Evolutionary conservation across 176 grass and related monocot genomes (phyloP).

Genomic region (Bothriochloa decipiens): DNA sequence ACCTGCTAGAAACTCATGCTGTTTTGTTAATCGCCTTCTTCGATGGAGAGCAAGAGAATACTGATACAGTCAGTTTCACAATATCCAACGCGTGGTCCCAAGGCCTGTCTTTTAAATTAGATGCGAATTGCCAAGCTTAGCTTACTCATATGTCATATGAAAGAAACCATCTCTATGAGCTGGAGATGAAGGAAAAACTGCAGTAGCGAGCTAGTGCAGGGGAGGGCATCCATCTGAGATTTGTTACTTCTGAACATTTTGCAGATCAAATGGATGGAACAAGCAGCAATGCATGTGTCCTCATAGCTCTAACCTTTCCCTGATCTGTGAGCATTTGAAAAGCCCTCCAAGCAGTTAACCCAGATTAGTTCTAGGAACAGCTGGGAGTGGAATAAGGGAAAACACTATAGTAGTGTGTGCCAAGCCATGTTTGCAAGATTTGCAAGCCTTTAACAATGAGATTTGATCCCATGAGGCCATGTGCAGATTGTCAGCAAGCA

Average conservation of each 20-base stretch:
- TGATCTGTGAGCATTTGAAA: constrained; percentile 43
- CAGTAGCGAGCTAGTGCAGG: not conserved
- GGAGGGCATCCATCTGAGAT: not conserved
- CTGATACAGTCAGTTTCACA: not conserved
- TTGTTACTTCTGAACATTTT: not conserved
- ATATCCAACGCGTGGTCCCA: not conserved
- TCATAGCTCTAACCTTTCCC: not conserved
- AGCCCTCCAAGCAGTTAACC: not conserved
- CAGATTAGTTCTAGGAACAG: constrained; percentile 36
- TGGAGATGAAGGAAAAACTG: not conserved
- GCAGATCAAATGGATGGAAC: constrained; percentile 9
- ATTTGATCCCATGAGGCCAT: constrained; percentile 49
- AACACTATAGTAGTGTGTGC: constrained; percentile 33
- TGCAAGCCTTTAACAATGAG: constrained; percentile 46
- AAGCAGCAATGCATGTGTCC: not conserved
- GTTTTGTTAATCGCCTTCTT: constrained; percentile 3
- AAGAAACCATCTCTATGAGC: not conserved
- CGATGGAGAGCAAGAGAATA: not conserved
- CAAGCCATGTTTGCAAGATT: constrained; percentile 53
- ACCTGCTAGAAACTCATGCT: not conserved
- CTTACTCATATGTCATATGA: not conserved
- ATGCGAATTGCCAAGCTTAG: not conserved
- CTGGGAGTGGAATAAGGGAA: constrained; percentile 18
- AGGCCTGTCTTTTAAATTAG: not conserved
- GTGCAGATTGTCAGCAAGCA: constrained; percentile 37